Conservation (phyloP, 2,329 filamentous ascomycete species). For the Ophiostoma quercus region DNA sequence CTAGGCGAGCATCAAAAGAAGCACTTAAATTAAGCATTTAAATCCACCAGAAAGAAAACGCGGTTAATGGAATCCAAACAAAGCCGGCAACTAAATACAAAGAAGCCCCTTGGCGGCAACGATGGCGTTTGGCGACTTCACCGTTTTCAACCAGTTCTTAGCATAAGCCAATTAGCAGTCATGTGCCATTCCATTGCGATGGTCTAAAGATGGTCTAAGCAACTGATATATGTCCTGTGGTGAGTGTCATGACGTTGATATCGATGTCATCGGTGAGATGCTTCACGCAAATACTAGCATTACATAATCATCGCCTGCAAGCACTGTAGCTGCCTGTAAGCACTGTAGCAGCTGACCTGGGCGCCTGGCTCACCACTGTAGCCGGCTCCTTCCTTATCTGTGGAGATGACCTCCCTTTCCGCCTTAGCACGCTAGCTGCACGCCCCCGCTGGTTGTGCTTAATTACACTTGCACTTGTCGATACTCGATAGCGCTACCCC, state of each 20-base stretch:
- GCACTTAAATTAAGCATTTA: not conserved
- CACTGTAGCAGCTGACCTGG: not conserved
- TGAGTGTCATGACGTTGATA: not conserved
- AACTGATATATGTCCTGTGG: not conserved
- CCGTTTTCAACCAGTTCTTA: not conserved
- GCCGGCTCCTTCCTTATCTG: conserved; percentile 20
- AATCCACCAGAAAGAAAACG: not conserved
- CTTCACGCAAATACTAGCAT: not conserved
- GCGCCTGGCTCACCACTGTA: not conserved
- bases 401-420: conserved; percentile 7
- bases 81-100: not conserved
- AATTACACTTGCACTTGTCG: conserved; percentile 6
- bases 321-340: not conserved
- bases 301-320: not conserved
- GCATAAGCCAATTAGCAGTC: not conserved
- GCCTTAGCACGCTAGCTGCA: conserved; percentile 15
- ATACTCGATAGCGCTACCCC: conserved; percentile 11
- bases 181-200: not conserved
- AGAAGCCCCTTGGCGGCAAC: conserved; percentile 4
- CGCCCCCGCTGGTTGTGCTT: not conserved
- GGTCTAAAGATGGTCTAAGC: not conserved
- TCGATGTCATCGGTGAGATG: not conserved
- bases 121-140: not conserved
- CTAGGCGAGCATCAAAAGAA: not conserved
- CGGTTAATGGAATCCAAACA: not conserved